phyloP scores from a whole-genome alignment of 192 early-diverging fungal species.

The Martensiomyces pterosporus region DNA sequence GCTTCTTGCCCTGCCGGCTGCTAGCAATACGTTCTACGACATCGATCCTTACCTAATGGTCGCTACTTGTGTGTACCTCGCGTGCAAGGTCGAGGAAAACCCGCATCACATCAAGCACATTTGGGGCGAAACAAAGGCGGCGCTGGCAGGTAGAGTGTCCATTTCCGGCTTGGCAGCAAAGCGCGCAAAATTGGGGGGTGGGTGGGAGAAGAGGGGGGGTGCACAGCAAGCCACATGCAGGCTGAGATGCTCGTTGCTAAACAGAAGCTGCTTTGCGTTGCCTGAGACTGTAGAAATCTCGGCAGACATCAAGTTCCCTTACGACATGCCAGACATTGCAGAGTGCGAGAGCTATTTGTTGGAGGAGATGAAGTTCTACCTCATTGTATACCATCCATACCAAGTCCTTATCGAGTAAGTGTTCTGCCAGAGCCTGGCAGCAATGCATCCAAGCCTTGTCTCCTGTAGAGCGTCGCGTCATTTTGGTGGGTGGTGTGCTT shows the following conservation, averaged over 20 bases:
- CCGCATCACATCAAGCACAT: constrained; percentile 62
- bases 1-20: no score
- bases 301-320: constrained; percentile 47
- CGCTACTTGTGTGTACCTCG: constrained; percentile 81
- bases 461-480: no score
- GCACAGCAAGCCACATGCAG: no score
- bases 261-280: no score
- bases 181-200: no score
- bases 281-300: constrained; percentile 32
- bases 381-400: constrained; percentile 88
- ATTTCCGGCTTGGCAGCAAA: no score
- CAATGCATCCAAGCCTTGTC: no score
- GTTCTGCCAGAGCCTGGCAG: constrained; percentile 23
- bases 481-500: no score
- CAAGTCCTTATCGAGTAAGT: constrained; percentile 67
- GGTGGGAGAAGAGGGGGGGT: no score
- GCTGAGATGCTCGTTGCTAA: no score
- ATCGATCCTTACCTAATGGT: constrained; percentile 78
- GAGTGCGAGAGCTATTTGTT: constrained; percentile 91
- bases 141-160: constrained; percentile 29
- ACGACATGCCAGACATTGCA: constrained; percentile 73
- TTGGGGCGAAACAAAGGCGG: constrained; percentile 37
- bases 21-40: constrained; percentile 66
- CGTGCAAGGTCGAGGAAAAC: constrained; percentile 84
- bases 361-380: constrained; percentile 87